Evolutionary conservation across 257 asterid genomes (phyloP).

Genomic region (Verbena officinalis): DNA sequence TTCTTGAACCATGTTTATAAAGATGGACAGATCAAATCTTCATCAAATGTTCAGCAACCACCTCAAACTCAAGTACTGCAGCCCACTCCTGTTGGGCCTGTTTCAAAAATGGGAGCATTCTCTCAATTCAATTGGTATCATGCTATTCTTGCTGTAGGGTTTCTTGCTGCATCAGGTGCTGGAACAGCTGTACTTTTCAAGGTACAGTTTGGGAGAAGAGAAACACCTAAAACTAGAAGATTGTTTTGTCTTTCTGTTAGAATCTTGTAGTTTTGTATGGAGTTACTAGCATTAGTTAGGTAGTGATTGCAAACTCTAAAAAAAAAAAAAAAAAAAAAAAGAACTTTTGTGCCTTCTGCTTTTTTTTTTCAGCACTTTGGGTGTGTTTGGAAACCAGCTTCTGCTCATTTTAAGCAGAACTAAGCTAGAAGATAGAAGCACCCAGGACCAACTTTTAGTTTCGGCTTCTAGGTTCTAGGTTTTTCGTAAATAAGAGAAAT

Average conservation of each 20-base stretch:
- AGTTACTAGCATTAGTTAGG: slow-evolving; percentile 21
- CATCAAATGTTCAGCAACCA: slow-evolving; percentile 56
- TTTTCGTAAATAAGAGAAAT: too few relatives aligned
- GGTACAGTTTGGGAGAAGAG: slow-evolving; percentile 48
- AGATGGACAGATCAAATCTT: slow-evolving; percentile 64
- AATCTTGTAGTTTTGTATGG: slow-evolving; percentile 12
- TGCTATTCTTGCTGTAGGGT: slow-evolving; percentile 74
- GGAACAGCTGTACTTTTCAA: slow-evolving; percentile 81
- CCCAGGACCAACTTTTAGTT: too few relatives aligned
- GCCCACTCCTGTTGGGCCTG: slow-evolving; percentile 47
- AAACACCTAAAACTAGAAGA: slow-evolving; percentile 16
- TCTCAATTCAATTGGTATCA: slow-evolving; percentile 84
- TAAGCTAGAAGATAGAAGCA: too few relatives aligned
- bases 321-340: too few relatives aligned
- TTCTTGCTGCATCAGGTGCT: slow-evolving; percentile 81
- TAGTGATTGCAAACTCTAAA: too few relatives aligned
- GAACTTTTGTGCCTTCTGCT: too few relatives aligned
- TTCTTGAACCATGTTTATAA: slow-evolving; percentile 23
- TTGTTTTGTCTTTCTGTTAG: slow-evolving; percentile 3
- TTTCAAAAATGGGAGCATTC: slow-evolving; percentile 50
- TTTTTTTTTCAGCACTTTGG: too few relatives aligned
- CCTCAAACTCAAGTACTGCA: slow-evolving; percentile 53
- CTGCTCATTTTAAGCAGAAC: too few relatives aligned
- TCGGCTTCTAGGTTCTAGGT: too few relatives aligned
- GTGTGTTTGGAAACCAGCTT: too few relatives aligned